phyloP scores from a whole-genome alignment of 2,329 filamentous ascomycete genomes.

The Ophiocordyceps camponoti-rufipedis region DNA sequence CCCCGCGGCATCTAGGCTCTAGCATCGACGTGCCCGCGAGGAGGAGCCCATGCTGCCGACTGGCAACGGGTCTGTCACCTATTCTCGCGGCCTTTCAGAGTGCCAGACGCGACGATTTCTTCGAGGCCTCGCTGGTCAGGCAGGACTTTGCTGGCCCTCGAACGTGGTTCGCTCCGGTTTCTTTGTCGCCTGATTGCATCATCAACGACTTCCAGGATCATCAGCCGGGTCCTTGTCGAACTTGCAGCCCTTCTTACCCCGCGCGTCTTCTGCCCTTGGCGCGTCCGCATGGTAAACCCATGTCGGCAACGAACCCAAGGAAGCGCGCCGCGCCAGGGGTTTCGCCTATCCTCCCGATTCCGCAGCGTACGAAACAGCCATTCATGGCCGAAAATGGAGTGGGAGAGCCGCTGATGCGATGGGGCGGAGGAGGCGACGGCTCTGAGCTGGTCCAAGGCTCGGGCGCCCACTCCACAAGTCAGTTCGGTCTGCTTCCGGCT shows the following conservation, averaged over 20 bases:
- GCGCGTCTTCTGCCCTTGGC: neutral
- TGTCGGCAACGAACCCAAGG: slow-evolving; percentile 35
- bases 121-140: neutral
- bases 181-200: neutral
- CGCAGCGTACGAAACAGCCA: slow-evolving; percentile 27
- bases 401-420: slow-evolving; percentile 27
- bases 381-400: slow-evolving; percentile 26
- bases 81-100: neutral
- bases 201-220: neutral
- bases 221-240: neutral
- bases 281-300: slow-evolving; percentile 7
- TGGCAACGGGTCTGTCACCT: neutral
- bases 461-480: slow-evolving; percentile 13
- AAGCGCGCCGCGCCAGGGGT: slow-evolving; percentile 62
- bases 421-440: slow-evolving; percentile 21
- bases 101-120: neutral
- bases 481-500: slow-evolving; percentile 20
- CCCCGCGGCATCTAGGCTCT: neutral
- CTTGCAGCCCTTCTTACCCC: neutral
- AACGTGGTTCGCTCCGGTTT: neutral
- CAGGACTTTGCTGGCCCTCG: too few relatives aligned
- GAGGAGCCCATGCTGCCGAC: neutral
- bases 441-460: slow-evolving; percentile 18
- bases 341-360: slow-evolving; percentile 32
- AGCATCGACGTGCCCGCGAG: neutral